phyloP scores from a whole-genome alignment of 352 stramenopile species.

The Pythium monospermum region DNA sequence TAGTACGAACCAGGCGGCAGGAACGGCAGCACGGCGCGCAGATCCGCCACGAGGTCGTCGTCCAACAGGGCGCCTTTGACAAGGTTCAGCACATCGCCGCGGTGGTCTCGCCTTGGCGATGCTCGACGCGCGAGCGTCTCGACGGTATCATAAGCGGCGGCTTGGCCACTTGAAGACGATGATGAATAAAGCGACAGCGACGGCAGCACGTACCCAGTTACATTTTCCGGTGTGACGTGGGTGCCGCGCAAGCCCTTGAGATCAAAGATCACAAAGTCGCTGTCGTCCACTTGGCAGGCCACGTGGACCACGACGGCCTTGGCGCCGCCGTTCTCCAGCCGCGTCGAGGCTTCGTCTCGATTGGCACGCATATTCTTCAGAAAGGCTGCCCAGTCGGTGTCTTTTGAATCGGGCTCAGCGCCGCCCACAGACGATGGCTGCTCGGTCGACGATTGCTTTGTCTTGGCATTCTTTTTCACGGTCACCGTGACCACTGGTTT shows the following conservation, averaged over 20 bases:
- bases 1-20: slow-evolving; percentile 48
- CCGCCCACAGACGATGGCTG: background rate
- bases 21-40: slow-evolving; percentile 40
- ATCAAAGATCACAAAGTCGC: slow-evolving; percentile 29
- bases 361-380: slow-evolving; percentile 20
- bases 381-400: slow-evolving; percentile 24
- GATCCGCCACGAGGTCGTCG: slow-evolving; percentile 33
- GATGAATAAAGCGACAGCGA: slow-evolving; percentile 19
- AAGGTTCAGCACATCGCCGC: slow-evolving; percentile 27
- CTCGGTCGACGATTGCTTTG: background rate
- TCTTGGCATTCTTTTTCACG: slow-evolving; percentile 1
- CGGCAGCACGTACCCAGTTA: slow-evolving; percentile 42
- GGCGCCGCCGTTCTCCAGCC: background rate
- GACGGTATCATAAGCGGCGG: no score
- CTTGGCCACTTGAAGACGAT: no score
- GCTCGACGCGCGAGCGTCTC: no score
- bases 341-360: background rate
- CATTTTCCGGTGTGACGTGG: slow-evolving; percentile 27
- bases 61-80: slow-evolving; percentile 38
- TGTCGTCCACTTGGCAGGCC: slow-evolving; percentile 34
- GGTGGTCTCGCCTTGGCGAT: no score
- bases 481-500: slow-evolving; percentile 8
- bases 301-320: slow-evolving; percentile 26
- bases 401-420: background rate
- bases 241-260: slow-evolving; percentile 23